phyloP scores from a whole-genome alignment of 164 flowering plant species.

The Magnolia kwangsiensis region DNA sequence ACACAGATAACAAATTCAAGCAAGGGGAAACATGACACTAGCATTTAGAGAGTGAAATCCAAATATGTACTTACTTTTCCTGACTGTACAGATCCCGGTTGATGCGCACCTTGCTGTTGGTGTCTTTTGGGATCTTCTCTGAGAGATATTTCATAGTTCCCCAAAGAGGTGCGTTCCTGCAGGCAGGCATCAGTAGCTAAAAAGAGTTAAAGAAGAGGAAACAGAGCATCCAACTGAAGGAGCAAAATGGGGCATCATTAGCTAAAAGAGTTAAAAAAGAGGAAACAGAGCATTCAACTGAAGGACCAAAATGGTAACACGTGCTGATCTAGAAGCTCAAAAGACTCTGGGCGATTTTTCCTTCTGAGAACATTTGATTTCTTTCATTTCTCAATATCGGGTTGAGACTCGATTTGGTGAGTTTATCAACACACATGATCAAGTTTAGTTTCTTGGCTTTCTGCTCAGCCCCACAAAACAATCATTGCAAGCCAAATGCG shows the following conservation, averaged over 20 bases:
- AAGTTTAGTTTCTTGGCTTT: background rate
- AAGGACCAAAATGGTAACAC: background rate
- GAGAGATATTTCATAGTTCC: slow-evolving; percentile 92
- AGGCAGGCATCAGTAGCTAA: slow-evolving; percentile 7
- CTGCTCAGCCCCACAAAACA: background rate
- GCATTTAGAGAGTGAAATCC: too few species aligned
- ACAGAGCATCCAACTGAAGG: background rate
- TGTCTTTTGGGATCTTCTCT: slow-evolving; percentile 90
- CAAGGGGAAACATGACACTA: too few species aligned
- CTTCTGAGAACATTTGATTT: background rate
- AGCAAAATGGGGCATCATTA: background rate
- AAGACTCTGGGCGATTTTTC: background rate
- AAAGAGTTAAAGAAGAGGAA: background rate
- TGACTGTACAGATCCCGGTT: slow-evolving; percentile 82
- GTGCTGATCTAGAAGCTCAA: background rate
- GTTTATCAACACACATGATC: background rate
- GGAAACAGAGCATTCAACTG: background rate
- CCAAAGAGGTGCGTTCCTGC: slow-evolving; percentile 91
- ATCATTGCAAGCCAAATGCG: background rate
- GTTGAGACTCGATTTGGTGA: background rate
- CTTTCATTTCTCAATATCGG: background rate
- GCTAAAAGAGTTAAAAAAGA: background rate
- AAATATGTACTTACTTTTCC: slow-evolving; percentile 54
- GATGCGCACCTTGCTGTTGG: slow-evolving; percentile 89
- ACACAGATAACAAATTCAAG: too few species aligned